Base-by-base conservation (phyloP, 1,139 yeast species). In the Geotrichum armillariae region DNA sequence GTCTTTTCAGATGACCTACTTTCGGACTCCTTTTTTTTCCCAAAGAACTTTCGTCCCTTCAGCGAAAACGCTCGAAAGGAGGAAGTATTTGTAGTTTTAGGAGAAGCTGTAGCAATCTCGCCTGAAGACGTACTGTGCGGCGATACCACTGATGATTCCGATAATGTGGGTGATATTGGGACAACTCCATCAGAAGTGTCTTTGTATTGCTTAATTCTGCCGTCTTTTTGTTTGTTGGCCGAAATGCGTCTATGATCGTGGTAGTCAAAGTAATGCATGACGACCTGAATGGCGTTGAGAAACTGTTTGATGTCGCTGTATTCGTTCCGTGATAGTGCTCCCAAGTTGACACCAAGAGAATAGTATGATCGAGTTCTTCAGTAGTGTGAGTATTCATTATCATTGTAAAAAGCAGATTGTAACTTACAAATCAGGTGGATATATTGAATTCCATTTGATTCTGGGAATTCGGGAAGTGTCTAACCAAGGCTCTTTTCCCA, bases 251-350 rank as follows among this genome's bases (percentile, higher is more conserved):
- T 25, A n/a, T 45, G 43, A 32, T 49, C 49, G 48, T 40, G 45
- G 32, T 42, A 49, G 29, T 49, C 52, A 41, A 45, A 49, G 43
- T 36, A 49, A 22, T 49, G 52, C 20, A 49, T 20, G 16, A 49
- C 31, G 20, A 33, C 27, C 22, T 45, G 49, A 6, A 49, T 9
- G 11, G 43, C 42, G 17, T 11, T 35, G 7, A 45, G 39, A 21
- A 41, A 45, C n/a, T 44, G 45, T 9, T 31, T 27, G 20, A 49
- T 25, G 22, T 20, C 20, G 16, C 18, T 16, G 31, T 36, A 45
- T 16, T 38, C 38, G n/a, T 14, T 41, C 4, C 34, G 34, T 2
- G 46, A 23, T 14, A 49, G 42, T 27, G 25, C 33, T 17, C 38
- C 49, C 14, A 49, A 46, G 32, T 45, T 49, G 22, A 33, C 49